These are phyloP conservation scores for Vicia sativa DNA, from an alignment of 306 rosid genomes.

Conservation along the genomic window DNA sequence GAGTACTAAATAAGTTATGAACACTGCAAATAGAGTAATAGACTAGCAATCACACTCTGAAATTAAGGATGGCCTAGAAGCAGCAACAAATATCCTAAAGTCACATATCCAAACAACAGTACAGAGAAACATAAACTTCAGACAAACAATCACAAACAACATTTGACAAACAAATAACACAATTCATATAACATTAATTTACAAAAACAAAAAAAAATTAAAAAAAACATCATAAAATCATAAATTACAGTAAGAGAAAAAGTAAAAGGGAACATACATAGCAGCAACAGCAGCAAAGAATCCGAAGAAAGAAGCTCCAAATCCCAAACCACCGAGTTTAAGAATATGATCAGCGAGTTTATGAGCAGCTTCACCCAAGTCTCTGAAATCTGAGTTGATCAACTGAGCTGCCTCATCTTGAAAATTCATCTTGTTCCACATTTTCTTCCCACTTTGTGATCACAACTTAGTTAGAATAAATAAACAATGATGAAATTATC, in stretches of 20 bases:
- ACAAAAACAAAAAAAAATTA: no score
- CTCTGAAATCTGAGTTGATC: slow-evolving; percentile 65
- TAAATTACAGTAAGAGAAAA: no score
- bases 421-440: slow-evolving; percentile 37
- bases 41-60: neutral
- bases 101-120: no score
- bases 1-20: no score
- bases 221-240: no score
- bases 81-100: neutral
- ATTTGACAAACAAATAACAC: neutral
- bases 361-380: slow-evolving; percentile 49
- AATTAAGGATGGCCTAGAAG: neutral
- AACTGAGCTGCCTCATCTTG: slow-evolving; percentile 45
- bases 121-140: neutral
- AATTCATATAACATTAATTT: neutral
- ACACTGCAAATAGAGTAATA: no score
- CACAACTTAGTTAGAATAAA: neutral
- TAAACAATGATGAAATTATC: neutral
- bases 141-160: neutral
- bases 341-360: slow-evolving; percentile 61
- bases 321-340: slow-evolving; percentile 62
- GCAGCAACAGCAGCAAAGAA: slow-evolving; percentile 79
- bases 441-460: neutral
- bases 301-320: slow-evolving; percentile 63
- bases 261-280: slow-evolving; percentile 47